Evolutionary conservation across 23 red algal genomes (phyloP).

Genomic region (Gracilaria gracilis): DNA sequence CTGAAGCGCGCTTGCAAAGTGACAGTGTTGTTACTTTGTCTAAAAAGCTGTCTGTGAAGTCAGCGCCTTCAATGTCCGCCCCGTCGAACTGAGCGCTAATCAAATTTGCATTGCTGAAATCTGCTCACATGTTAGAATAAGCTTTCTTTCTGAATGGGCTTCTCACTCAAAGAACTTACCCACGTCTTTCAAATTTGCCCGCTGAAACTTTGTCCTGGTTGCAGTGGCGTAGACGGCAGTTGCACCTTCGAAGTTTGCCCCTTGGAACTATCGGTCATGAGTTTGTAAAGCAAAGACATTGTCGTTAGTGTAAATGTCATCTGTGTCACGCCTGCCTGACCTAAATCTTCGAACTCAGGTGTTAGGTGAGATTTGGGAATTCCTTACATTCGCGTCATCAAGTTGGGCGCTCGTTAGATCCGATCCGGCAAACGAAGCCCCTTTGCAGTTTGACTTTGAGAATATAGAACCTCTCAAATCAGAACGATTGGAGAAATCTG

Average conservation of each 20-base stretch:
- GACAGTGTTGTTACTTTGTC: constrained; percentile 42
- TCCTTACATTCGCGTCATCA: constrained; percentile 72
- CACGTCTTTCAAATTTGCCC: constrained; percentile 68
- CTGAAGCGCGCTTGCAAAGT: constrained; percentile 71
- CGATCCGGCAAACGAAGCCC: constrained; percentile 52
- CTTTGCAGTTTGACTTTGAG: constrained; percentile 71
- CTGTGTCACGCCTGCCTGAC: no score
- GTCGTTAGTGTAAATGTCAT: not conserved
- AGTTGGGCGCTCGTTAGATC: constrained; percentile 78
- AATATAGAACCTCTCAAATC: constrained; percentile 78
- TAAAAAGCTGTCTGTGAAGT: constrained; percentile 82
- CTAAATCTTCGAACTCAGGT: not conserved
- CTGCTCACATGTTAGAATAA: constrained; percentile 27
- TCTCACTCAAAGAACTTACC: constrained; percentile 11
- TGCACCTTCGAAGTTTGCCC: constrained; percentile 67
- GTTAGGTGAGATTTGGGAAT: not conserved
- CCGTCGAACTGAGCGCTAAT: constrained; percentile 69
- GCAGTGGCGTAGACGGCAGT: constrained; percentile 53
- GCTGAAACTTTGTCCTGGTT: constrained; percentile 75
- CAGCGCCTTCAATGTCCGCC: constrained; percentile 81
- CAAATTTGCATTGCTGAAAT: constrained; percentile 74
- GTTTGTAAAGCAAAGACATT: not conserved
- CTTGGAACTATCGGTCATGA: constrained; percentile 37
- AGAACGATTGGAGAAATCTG: constrained; percentile 72
- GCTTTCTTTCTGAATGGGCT: not conserved